Evolutionary conservation across 2,329 filamentous ascomycete genomes (phyloP).

Genomic region (Diaporthe batatas): DNA sequence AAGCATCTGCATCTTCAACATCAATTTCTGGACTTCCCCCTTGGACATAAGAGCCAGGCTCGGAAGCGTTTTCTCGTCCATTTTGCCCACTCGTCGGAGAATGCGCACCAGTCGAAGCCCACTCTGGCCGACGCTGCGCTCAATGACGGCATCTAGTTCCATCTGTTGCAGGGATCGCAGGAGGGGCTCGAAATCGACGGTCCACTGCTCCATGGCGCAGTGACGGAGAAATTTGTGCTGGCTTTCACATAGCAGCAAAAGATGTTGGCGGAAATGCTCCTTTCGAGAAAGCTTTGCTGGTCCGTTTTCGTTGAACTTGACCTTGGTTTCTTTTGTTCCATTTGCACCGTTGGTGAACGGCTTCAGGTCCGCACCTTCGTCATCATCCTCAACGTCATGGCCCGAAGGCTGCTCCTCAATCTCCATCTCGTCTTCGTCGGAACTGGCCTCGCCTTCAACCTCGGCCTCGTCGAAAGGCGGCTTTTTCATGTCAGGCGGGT

Average conservation of each 20-base stretch:
- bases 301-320: slow-evolving; percentile 65
- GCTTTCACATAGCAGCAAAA: slow-evolving; percentile 79
- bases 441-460: slow-evolving; percentile 52
- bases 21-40: slow-evolving; percentile 84
- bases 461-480: slow-evolving; percentile 47
- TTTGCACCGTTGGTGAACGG: slow-evolving; percentile 45
- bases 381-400: slow-evolving; percentile 52
- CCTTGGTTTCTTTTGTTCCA: slow-evolving; percentile 54
- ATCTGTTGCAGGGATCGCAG: slow-evolving; percentile 78
- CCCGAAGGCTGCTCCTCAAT: slow-evolving; percentile 48
- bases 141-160: slow-evolving; percentile 86
- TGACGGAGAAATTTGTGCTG: slow-evolving; percentile 77
- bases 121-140: slow-evolving; percentile 79
- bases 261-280: slow-evolving; percentile 77
- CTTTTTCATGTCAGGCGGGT: slow-evolving; percentile 46
- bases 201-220: slow-evolving; percentile 82
- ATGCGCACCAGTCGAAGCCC: slow-evolving; percentile 89
- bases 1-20: slow-evolving; percentile 86
- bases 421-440: slow-evolving; percentile 51
- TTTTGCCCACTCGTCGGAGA: slow-evolving; percentile 85
- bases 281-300: slow-evolving; percentile 61
- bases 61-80: slow-evolving; percentile 93
- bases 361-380: slow-evolving; percentile 50
- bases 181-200: slow-evolving; percentile 83
- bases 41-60: slow-evolving; percentile 86